Percentiles rank a stretch among this genome's conserved stretches.
Evolutionary conservation across 495 filamentous ascomycete species (phyloP).

Genomic region (Talaromyces stipitatus): DNA sequence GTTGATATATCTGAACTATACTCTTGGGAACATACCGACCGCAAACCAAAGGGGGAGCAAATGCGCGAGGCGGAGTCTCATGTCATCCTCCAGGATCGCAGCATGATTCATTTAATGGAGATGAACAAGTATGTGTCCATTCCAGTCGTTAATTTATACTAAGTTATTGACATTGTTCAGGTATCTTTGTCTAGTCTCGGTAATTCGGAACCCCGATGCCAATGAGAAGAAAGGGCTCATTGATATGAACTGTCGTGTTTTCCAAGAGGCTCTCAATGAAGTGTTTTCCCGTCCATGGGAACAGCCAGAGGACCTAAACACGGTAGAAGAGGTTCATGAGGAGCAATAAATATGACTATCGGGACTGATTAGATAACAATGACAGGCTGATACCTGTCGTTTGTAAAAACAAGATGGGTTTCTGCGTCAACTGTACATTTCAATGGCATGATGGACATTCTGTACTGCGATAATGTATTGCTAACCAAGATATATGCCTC

Average conservation of each 20-base stretch:
- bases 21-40: constrained; percentile 59
- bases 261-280: constrained; percentile 50
- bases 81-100: constrained; percentile 71
- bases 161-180: constrained; percentile 17
- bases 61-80: constrained; percentile 73
- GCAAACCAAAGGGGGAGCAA: constrained; percentile 52
- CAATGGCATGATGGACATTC: no score
- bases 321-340: neutral
- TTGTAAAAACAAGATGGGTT: no score
- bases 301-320: neutral
- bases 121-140: constrained; percentile 66
- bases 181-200: constrained; percentile 64
- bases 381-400: no score
- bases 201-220: constrained; percentile 57
- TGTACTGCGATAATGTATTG: no score
- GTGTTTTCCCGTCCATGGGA: constrained; percentile 47
- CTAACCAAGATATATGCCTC: no score
- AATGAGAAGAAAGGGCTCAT: constrained; percentile 51
- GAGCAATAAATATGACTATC: neutral
- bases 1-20: constrained; percentile 95
- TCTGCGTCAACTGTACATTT: no score
- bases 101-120: constrained; percentile 78
- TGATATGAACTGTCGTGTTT: constrained; percentile 54
- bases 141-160: neutral
- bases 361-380: no score